Evolutionary conservation across 345 rosid species (phyloP).

Genomic region (Lepidium sativum): DNA sequence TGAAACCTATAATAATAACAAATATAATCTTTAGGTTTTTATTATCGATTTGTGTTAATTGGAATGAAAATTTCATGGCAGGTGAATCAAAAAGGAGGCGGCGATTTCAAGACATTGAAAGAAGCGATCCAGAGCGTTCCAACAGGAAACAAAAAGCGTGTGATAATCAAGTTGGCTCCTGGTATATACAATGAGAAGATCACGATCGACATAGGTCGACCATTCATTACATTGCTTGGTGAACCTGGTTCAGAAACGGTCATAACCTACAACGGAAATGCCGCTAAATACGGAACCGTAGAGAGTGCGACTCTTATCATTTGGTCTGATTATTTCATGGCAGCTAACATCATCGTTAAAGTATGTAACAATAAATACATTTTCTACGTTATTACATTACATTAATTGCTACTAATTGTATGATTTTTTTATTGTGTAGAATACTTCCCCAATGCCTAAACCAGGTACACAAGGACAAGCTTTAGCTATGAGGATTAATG

Average conservation of each 20-base stretch:
- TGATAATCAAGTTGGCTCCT: constrained; percentile 38
- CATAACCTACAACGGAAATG: constrained; percentile 36
- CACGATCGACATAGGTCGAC: constrained; percentile 31
- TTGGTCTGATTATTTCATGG: constrained; percentile 20
- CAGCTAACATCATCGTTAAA: constrained; percentile 20
- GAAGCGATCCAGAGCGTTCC: constrained; percentile 50
- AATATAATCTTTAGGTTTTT: too few species aligned
- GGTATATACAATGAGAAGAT: constrained; percentile 56
- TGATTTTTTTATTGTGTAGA: constrained; percentile 23
- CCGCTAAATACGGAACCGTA: constrained; percentile 37
- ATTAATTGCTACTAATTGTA: not conserved
- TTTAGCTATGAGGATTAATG: constrained; percentile 41
- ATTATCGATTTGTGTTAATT: not conserved
- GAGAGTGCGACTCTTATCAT: constrained; percentile 28
- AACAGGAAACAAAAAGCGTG: constrained; percentile 40
- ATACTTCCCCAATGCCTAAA: constrained; percentile 42
- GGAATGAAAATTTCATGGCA: not conserved
- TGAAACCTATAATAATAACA: too few species aligned
- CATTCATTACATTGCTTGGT: constrained; percentile 47
- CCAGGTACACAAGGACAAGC: constrained; percentile 39
- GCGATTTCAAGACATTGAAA: constrained; percentile 35
- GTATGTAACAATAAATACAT: not conserved
- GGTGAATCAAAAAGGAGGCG: constrained; percentile 24
- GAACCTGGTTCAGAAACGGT: constrained; percentile 32
- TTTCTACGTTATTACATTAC: not conserved